Conservation (phyloP, 805 yeast genomes). For the Cyberlindnera euphorbiiphila region DNA sequence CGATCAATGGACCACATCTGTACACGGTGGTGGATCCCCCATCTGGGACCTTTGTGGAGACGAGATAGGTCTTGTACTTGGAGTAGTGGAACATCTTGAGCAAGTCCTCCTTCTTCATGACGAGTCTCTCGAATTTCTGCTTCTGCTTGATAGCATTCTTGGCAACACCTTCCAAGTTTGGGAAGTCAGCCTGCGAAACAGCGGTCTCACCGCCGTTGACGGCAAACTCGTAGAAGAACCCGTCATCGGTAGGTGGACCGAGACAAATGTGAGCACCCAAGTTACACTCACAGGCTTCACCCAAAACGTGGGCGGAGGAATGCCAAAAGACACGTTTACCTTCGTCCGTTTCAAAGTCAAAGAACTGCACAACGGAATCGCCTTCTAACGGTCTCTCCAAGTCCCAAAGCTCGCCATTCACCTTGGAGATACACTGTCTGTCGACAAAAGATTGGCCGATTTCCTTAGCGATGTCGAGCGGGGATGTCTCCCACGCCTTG, state of each 20-base stretch:
- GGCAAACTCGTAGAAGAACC: slow-evolving; percentile 95
- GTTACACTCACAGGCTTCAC: slow-evolving; percentile 97
- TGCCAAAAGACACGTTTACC: slow-evolving; percentile 98
- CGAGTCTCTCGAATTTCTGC: slow-evolving; percentile 92
- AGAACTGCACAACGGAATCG: slow-evolving; percentile 65
- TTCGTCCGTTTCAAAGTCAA: slow-evolving; percentile 90
- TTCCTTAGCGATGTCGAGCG: slow-evolving; percentile 75
- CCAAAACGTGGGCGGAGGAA: slow-evolving; percentile 95
- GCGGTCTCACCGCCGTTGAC: slow-evolving; percentile 71
- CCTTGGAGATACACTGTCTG: slow-evolving; percentile 86
- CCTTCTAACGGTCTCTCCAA: slow-evolving; percentile 87
- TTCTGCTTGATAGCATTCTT: slow-evolving; percentile 90
- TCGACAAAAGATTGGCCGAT: slow-evolving; percentile 88
- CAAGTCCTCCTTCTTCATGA: slow-evolving; percentile 85
- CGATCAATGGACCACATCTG: slow-evolving; percentile 96
- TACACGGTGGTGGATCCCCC: slow-evolving; percentile 95
- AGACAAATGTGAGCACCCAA: slow-evolving; percentile 88
- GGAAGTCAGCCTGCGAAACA: slow-evolving; percentile 80
- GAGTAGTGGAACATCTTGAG: slow-evolving; percentile 93
- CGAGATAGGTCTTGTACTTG: slow-evolving; percentile 89
- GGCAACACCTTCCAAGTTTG: slow-evolving; percentile 78
- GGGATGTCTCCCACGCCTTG: slow-evolving; percentile 84
- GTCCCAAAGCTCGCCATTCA: slow-evolving; percentile 91
- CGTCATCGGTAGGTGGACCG: slow-evolving; percentile 98
- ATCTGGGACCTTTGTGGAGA: slow-evolving; percentile 87